Percentiles rank a stretch among this genome's conserved stretches.
Evolutionary conservation across 1,139 yeast species (phyloP).

Genomic region (Hansenula anomala): DNA sequence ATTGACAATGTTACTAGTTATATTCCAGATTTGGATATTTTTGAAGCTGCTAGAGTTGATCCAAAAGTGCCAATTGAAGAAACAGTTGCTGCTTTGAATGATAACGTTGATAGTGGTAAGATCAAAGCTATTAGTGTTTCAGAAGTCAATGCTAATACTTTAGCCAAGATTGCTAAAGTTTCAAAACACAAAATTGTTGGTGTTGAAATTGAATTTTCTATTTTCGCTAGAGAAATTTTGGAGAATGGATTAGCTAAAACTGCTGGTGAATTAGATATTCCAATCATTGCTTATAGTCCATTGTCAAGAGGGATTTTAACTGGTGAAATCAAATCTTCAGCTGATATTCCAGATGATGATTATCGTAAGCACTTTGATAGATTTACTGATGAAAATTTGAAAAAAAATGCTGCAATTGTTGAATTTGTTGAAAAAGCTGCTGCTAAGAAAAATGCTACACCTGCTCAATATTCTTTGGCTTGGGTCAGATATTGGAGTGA

Average conservation of each 20-base stretch:
- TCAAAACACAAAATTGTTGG: constrained; percentile 43
- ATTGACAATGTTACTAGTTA: constrained; percentile 46
- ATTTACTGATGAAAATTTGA: constrained; percentile 52
- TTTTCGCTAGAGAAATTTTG: constrained; percentile 57
- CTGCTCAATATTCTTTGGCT: constrained; percentile 68
- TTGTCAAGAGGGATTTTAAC: constrained; percentile 73
- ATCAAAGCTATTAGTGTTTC: constrained; percentile 67
- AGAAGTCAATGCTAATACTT: constrained; percentile 61
- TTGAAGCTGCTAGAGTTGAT: constrained; percentile 69
- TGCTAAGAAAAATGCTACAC: constrained; percentile 37
- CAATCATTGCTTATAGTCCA: constrained; percentile 78
- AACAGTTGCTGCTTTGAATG: constrained; percentile 44
- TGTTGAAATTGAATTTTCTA: constrained; percentile 73
- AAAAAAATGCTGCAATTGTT: constrained; percentile 41
- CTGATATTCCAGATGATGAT: constrained; percentile 51
- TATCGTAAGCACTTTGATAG: constrained; percentile 47
- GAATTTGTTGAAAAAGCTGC: constrained; percentile 45
- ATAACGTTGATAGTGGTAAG: constrained; percentile 47
- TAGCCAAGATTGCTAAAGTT: constrained; percentile 47
- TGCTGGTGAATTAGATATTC: constrained; percentile 49
- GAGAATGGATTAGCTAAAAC: constrained; percentile 55
- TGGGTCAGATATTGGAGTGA: constrained; percentile 51
- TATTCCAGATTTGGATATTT: constrained; percentile 47
- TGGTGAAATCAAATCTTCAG: constrained; percentile 44
- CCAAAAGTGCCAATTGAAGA: constrained; percentile 41